Conservation (phyloP, 352 stramenopile genomes). For the Globisporangium splendens region DNA sequence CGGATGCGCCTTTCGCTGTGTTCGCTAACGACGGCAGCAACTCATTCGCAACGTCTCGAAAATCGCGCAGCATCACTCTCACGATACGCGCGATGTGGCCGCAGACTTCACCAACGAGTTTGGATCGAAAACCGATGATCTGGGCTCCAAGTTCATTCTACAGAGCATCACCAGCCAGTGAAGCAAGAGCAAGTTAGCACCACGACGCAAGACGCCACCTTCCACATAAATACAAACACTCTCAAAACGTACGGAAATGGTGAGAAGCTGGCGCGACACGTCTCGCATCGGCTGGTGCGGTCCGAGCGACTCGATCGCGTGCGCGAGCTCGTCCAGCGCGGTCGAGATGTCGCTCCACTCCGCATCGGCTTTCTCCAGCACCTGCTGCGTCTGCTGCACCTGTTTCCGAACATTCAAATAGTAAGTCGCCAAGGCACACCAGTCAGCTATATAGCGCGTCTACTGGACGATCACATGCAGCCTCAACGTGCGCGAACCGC, state of each 20-base stretch:
- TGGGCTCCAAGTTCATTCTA: constrained; percentile 40
- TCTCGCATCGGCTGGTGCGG: constrained; percentile 23
- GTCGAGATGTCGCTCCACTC: constrained; percentile 43
- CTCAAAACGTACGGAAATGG: constrained; percentile 36
- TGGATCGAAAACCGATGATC: constrained; percentile 44
- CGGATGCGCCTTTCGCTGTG: constrained; percentile 53
- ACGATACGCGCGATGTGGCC: constrained; percentile 44
- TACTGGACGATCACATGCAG: no score
- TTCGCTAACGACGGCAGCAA: constrained; percentile 42
- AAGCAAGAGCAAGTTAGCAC: not conserved
- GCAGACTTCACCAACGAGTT: constrained; percentile 50
- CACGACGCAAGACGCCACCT: constrained; percentile 8
- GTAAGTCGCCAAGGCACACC: not conserved
- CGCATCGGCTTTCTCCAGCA: constrained; percentile 21
- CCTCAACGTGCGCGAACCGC: no score
- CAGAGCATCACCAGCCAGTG: not conserved
- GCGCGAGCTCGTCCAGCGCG: constrained; percentile 41
- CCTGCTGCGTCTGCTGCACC: constrained; percentile 36
- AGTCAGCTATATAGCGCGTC: not conserved
- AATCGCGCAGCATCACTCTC: constrained; percentile 35
- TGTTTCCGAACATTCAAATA: constrained; percentile 15
- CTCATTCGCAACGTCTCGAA: constrained; percentile 53
- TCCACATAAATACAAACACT: not conserved
- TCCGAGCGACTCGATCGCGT: constrained; percentile 36
- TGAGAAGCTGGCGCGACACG: constrained; percentile 32